Percentiles rank a stretch among this genome's conserved stretches.
phyloP scores from a whole-genome alignment of 805 yeast species.

The Candida fluviatilis region DNA sequence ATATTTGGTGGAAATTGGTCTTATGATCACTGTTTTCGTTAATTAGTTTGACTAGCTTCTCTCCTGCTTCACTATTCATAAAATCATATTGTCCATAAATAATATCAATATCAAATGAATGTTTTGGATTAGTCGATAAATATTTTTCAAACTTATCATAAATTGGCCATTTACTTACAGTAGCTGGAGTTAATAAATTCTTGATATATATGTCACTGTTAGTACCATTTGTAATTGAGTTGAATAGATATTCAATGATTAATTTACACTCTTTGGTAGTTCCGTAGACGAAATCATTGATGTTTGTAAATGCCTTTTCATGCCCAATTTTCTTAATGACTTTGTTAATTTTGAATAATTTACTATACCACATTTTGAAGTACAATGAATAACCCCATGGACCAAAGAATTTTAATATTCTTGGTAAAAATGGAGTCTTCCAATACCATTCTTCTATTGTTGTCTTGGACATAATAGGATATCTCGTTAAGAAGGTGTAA shows the following conservation, averaged over 20 bases:
- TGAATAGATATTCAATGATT: constrained; percentile 39
- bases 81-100: constrained; percentile 71
- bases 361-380: constrained; percentile 38
- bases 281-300: constrained; percentile 34
- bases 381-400: constrained; percentile 38
- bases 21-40: constrained; percentile 8
- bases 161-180: constrained; percentile 63
- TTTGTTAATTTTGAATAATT: constrained; percentile 36
- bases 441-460: constrained; percentile 34
- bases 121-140: constrained; percentile 12
- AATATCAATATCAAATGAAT: constrained; percentile 37
- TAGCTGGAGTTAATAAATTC: constrained; percentile 50
- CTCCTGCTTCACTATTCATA: constrained; percentile 61
- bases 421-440: constrained; percentile 43
- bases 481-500: constrained; percentile 44
- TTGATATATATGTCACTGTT: constrained; percentile 41
- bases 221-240: constrained; percentile 36
- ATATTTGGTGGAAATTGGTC: constrained; percentile 20
- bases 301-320: constrained; percentile 15
- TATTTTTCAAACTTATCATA: constrained; percentile 48
- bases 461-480: constrained; percentile 33
- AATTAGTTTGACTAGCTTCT: constrained; percentile 22
- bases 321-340: constrained; percentile 28
- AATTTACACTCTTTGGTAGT: constrained; percentile 32
- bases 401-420: constrained; percentile 42